Percentiles rank a stretch among this genome's conserved stretches.
Conservation (phyloP, 345 rosid species). For the Eucalyptus viminalis region DNA sequence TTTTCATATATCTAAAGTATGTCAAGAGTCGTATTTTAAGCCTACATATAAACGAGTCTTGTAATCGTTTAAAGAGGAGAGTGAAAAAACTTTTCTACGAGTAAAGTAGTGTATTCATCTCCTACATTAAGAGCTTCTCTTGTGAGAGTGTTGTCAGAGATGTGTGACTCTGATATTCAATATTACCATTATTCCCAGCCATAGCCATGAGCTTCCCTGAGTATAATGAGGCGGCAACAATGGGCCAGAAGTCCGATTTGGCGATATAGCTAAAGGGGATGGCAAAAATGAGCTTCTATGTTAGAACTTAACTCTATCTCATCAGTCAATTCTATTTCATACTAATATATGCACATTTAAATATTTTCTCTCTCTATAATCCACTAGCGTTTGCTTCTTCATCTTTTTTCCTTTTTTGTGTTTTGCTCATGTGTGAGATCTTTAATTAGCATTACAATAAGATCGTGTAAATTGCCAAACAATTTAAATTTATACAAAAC, state of each 20-base stretch:
- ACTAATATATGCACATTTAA: background rate
- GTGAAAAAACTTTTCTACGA: too few relatives aligned
- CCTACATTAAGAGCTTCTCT: too few relatives aligned
- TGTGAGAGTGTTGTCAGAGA: too few relatives aligned
- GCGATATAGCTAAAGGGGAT: too few relatives aligned
- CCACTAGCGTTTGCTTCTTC: background rate
- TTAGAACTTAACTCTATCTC: background rate
- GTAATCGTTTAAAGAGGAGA: too few relatives aligned
- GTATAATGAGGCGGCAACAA: background rate
- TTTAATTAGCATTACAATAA: background rate
- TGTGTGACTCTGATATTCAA: too few relatives aligned
- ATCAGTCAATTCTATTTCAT: background rate
- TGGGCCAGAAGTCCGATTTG: accelerated
- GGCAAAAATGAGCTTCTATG: background rate
- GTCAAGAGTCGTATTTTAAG: too few relatives aligned
- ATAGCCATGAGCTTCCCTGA: background rate
- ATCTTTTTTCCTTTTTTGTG: background rate
- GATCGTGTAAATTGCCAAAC: background rate
- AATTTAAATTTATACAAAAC: background rate
- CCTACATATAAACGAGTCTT: too few relatives aligned
- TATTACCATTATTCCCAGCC: background rate
- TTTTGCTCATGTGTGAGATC: background rate
- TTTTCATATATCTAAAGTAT: too few relatives aligned
- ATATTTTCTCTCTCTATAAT: background rate
- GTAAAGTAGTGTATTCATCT: too few relatives aligned